These are phyloP conservation scores for Calonectria henricotiae DNA, from an alignment of 2,329 filamentous ascomycete genomes.

Conservation along the genomic window DNA sequence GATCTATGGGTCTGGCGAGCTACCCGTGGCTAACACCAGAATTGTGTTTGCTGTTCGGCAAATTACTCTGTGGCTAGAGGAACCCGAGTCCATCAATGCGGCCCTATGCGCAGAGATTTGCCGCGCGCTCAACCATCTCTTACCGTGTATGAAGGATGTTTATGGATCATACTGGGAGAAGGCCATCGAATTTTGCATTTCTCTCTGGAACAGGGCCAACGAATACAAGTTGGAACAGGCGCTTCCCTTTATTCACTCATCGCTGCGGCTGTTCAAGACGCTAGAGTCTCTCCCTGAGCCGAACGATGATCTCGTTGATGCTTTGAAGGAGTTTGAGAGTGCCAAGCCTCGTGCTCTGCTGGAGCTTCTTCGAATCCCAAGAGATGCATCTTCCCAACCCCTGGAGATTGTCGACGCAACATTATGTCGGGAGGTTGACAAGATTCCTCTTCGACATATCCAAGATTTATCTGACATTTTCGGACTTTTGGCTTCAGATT, in stretches of 20 bases:
- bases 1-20: slow-evolving; percentile 67
- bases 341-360: slow-evolving; percentile 73
- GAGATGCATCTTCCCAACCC: slow-evolving; percentile 72
- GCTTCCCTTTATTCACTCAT: slow-evolving; percentile 79
- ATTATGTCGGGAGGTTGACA: slow-evolving; percentile 78
- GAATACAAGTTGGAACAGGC: slow-evolving; percentile 64
- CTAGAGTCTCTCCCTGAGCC: slow-evolving; percentile 78
- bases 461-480: slow-evolving; percentile 80
- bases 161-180: slow-evolving; percentile 92
- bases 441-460: slow-evolving; percentile 75
- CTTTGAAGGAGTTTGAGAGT: slow-evolving; percentile 74
- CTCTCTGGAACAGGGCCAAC: slow-evolving; percentile 70
- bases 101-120: slow-evolving; percentile 68
- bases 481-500: slow-evolving; percentile 82
- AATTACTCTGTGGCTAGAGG: slow-evolving; percentile 80
- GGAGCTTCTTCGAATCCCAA: slow-evolving; percentile 72
- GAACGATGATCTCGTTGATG: slow-evolving; percentile 90
- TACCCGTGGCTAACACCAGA: slow-evolving; percentile 77
- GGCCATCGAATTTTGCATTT: slow-evolving; percentile 72
- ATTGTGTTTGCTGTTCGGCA: slow-evolving; percentile 88
- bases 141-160: slow-evolving; percentile 84
- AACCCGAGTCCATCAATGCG: slow-evolving; percentile 62
- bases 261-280: slow-evolving; percentile 78
- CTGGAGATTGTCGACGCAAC: slow-evolving; percentile 83
- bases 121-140: slow-evolving; percentile 72